Evolutionary conservation across 352 stramenopile genomes (phyloP), one percentile per base, ranked within the genome.

Genomic region (Plasmopara viticola): DNA sequence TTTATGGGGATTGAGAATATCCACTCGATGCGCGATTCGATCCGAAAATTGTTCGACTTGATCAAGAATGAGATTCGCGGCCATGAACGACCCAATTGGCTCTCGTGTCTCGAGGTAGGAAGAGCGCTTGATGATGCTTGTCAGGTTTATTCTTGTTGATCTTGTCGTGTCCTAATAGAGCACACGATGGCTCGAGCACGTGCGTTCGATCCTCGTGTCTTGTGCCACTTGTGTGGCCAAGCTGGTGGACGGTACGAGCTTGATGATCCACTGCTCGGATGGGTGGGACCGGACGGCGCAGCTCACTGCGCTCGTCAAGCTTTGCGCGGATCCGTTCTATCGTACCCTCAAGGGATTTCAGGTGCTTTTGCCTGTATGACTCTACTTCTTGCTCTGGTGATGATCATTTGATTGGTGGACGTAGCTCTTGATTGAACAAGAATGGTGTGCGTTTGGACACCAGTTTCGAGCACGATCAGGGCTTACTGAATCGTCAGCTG

Each of bases 401-500:
- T 47, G 18, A 50, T 39, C 30, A 37, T 0, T 12, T 53, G 30
- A 20, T 42, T 38, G 33, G 1, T 38, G 33, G 33, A 25, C n/a
- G 4, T 39, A 69, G 61, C 48, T 97, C 9, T 69, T 99, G 12
- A 84, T 99, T 14, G 95, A 99, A 73, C 98, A 99, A 60, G 97
- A 99, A 51, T 99, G 97, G 90, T 95, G 96, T 64, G 86, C 86
- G 5, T 99, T 99, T 72, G 97, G 97, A 8, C 96, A 99, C 74
- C 95, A 98, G 34, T 99, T 99, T 50, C 91, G 97, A 39, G 78
- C 91, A 4, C 83, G 97, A 31, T 87, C 78, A 4, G 82, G 82
- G 0, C 78, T 85, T 48, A 68, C 70, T 0, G 70, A 71, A n/a
- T 74, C 79, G 9, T 69, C 66, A 41, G 66, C 68, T 14, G 79